Conservation (phyloP, 2,329 filamentous ascomycete genomes). For the Rugonectria rugulosa region DNA sequence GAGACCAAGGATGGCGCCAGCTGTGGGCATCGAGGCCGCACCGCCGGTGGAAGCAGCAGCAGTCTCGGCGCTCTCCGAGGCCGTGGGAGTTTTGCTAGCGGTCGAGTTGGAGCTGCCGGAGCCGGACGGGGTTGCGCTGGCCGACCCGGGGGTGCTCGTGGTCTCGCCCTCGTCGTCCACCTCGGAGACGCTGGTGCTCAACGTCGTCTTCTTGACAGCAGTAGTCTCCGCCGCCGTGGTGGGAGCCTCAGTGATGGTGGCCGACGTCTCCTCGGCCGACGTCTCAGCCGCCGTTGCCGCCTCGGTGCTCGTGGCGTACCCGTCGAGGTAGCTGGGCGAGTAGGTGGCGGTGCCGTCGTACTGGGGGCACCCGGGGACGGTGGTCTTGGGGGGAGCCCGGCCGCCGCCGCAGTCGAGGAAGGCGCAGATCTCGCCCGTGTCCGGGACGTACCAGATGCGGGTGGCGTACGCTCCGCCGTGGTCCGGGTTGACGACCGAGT, state of each 20-base stretch:
- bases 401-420: slow-evolving; percentile 73
- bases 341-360: slow-evolving; percentile 65
- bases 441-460: slow-evolving; percentile 67
- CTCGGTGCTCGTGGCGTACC: slow-evolving; percentile 35
- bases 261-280: slow-evolving; percentile 10
- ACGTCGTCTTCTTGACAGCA: not conserved
- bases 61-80: slow-evolving; percentile 19
- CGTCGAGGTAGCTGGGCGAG: slow-evolving; percentile 57
- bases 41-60: slow-evolving; percentile 32
- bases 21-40: slow-evolving; percentile 35
- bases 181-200: slow-evolving; percentile 17
- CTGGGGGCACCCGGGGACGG: slow-evolving; percentile 64
- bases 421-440: slow-evolving; percentile 69
- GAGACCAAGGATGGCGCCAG: slow-evolving; percentile 36
- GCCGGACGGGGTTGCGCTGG: slow-evolving; percentile 24
- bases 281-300: not conserved
- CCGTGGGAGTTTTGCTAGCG: too few relatives aligned
- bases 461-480: slow-evolving; percentile 50
- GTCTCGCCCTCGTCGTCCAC: slow-evolving; percentile 9
- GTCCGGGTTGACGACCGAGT: slow-evolving; percentile 40
- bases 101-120: slow-evolving; percentile 16
- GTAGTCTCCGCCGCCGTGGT: slow-evolving; percentile 19
- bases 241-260: slow-evolving; percentile 29
- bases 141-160: slow-evolving; percentile 14
- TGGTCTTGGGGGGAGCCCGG: slow-evolving; percentile 68